Percentiles rank a stretch among this genome's conserved stretches.
Evolutionary conservation across 352 stramenopile species (phyloP).

Genomic region (Globisporangium nodosum): DNA sequence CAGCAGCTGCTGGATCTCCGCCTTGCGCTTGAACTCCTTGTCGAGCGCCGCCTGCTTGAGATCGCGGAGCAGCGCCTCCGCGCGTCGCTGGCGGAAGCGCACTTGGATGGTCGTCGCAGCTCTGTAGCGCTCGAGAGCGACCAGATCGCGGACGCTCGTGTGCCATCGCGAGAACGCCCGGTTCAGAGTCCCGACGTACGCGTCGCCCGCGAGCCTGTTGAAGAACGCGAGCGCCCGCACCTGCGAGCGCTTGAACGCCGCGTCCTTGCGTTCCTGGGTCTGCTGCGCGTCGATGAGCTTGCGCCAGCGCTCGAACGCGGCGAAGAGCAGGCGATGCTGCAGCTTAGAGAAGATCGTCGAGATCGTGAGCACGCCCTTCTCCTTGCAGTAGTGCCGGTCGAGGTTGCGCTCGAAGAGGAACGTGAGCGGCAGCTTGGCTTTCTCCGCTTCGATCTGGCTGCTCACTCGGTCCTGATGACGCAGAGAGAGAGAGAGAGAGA

Average conservation of each 20-base stretch:
- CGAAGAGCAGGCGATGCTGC: constrained; percentile 48
- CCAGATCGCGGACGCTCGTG: not conserved
- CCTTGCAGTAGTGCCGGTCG: constrained; percentile 44
- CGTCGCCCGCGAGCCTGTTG: constrained; percentile 47
- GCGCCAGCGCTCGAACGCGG: constrained; percentile 40
- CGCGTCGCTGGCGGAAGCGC: constrained; percentile 29
- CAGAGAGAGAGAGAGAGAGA: not conserved
- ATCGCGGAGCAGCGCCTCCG: constrained; percentile 21
- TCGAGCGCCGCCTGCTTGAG: constrained; percentile 39
- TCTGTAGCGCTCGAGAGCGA: constrained; percentile 17
- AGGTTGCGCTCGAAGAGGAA: constrained; percentile 78
- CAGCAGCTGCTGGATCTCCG: constrained; percentile 44
- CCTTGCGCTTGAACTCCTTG: constrained; percentile 28
- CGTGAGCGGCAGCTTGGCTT: constrained; percentile 50
- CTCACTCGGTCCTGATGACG: constrained; percentile 23
- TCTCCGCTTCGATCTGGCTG: constrained; percentile 41
- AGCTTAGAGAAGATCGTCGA: constrained; percentile 64
- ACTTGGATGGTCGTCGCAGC: constrained; percentile 45
- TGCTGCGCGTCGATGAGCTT: constrained; percentile 12
- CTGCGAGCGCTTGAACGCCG: constrained; percentile 26
- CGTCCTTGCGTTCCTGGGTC: constrained; percentile 18
- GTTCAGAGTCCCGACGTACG: constrained; percentile 41
- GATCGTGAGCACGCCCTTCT: constrained; percentile 49
- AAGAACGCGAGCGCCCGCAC: constrained; percentile 39
- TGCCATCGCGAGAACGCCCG: constrained; percentile 34